Base-by-base conservation (phyloP, 352 stramenopile genomes). In the Globisporangium camurandrum region DNA sequence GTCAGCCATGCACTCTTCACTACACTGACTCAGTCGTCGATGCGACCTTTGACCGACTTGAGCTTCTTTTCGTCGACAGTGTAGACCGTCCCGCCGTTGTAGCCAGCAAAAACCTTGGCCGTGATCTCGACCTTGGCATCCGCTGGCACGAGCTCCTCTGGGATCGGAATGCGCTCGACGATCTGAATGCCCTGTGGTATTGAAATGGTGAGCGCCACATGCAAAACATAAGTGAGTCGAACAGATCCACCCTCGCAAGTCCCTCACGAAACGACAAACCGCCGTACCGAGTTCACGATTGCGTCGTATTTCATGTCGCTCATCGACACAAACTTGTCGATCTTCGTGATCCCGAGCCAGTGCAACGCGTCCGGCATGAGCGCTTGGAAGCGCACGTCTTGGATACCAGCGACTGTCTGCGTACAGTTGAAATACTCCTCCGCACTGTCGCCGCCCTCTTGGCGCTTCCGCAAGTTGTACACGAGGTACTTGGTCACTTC, bases 221-320 rank as follows among this genome's bases (percentile, higher is more conserved):
- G n/a, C n/a, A n/a, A n/a, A n/a, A n/a, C n/a, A n/a, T n/a, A n/a
- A n/a, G n/a, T 30, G 17, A 26, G n/a, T 22, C 38, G 1, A 4
- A 20, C 24, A 44, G 31, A 28, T 69, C 31, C 56, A 54, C 30
- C 10, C 22, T 60, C 27, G 30, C n/a, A 19, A 26, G 50, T 30
- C 31, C 17, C 31, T 26, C 19, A 30, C 1, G 12, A 45, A 11
- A 58, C 31, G 42, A 7, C 4, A 4, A 27, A 22, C 20, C 20
- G 6, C 64, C 75, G 39, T 72, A 93, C 85, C 59, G 95, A 98
- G 11, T 83, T 93, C 11, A 98, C 89, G 61, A 99, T 99, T 34
- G 97, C 97, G 60, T 99, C 93, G 79, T 99, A 99, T 66, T 99
- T 99, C 97, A 99, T 99, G 76, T 99, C 96, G 59, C 84, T 98